Conservation (phyloP, 352 stramenopile species). For the Phytophthora parvispora region DNA sequence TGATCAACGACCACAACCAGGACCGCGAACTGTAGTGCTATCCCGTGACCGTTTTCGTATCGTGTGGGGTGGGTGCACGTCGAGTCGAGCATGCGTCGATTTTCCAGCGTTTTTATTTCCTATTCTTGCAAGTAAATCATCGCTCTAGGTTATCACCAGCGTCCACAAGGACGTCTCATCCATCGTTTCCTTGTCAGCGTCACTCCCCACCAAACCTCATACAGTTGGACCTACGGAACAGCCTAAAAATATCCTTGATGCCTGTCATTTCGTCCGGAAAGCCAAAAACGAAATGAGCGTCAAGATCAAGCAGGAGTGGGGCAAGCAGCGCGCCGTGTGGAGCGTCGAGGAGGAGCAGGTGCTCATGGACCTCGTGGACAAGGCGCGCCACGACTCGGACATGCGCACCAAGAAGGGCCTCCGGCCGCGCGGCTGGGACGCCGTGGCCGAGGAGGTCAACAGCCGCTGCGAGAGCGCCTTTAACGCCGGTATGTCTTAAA, state of each 20-base stretch:
- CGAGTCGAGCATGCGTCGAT: not conserved
- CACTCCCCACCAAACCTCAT: slow-evolving; percentile 3
- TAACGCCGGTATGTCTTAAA: slow-evolving; percentile 22
- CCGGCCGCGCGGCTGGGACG: slow-evolving; percentile 24
- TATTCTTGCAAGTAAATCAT: not conserved
- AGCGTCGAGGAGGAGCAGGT: slow-evolving; percentile 25
- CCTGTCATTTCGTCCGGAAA: not conserved
- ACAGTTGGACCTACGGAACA: slow-evolving; percentile 14
- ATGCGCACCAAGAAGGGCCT: slow-evolving; percentile 31
- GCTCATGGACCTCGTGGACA: slow-evolving; percentile 36
- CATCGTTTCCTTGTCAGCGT: not conserved
- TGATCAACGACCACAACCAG: slow-evolving; percentile 46
- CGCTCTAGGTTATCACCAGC: not conserved
- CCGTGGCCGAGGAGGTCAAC: slow-evolving; percentile 37
- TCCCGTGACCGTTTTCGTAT: not conserved
- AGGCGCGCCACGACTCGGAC: slow-evolving; percentile 25
- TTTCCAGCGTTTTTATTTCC: not conserved
- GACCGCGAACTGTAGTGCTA: slow-evolving; percentile 10
- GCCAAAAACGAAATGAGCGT: slow-evolving; percentile 18
- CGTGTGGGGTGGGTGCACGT: not conserved
- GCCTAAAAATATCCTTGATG: slow-evolving; percentile 15
- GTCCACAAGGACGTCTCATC: not conserved
- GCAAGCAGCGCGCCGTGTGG: slow-evolving; percentile 38
- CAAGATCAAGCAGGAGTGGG: slow-evolving; percentile 22
- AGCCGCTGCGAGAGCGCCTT: slow-evolving; percentile 32